These are phyloP conservation scores for Candida ficus DNA, from an alignment of 805 yeast genomes.

Conservation along the genomic window DNA sequence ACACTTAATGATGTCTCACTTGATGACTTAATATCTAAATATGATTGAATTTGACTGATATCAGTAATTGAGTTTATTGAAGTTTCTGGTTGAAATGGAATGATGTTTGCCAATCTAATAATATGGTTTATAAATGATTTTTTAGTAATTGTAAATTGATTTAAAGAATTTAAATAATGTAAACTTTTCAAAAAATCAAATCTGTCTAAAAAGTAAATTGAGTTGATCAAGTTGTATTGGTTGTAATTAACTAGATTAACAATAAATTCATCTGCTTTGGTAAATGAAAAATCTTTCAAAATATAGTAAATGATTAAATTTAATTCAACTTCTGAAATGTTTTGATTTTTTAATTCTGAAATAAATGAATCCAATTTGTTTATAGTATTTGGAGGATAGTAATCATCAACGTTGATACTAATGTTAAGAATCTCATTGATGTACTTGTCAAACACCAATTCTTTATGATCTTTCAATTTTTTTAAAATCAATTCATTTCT, in stretches of 20 bases:
- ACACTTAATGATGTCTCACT: constrained; percentile 20
- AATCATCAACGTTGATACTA: constrained; percentile 8
- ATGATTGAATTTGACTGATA: constrained; percentile 10
- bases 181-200: constrained; percentile 18
- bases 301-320: constrained; percentile 20
- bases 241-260: neutral
- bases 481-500: constrained; percentile 17
- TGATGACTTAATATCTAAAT: constrained; percentile 11
- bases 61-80: constrained; percentile 3
- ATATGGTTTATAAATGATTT: constrained; percentile 15
- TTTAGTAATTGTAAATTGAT: constrained; percentile 7
- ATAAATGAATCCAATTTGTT: constrained; percentile 16
- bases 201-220: constrained; percentile 22
- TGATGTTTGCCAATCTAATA: constrained; percentile 19
- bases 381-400: constrained; percentile 23
- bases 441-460: constrained; percentile 18
- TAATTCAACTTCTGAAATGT: constrained; percentile 9
- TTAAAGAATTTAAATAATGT: constrained; percentile 11
- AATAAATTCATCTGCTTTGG: constrained; percentile 17
- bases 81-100: constrained; percentile 18
- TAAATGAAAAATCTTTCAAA: constrained; percentile 20
- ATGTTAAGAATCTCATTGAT: constrained; percentile 15
- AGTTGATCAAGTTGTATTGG: constrained; percentile 19
- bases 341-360: constrained; percentile 5
- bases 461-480: constrained; percentile 12